These are phyloP conservation scores for Epichloe baconii DNA, from an alignment of 2,329 filamentous ascomycete species.

Conservation along the genomic window DNA sequence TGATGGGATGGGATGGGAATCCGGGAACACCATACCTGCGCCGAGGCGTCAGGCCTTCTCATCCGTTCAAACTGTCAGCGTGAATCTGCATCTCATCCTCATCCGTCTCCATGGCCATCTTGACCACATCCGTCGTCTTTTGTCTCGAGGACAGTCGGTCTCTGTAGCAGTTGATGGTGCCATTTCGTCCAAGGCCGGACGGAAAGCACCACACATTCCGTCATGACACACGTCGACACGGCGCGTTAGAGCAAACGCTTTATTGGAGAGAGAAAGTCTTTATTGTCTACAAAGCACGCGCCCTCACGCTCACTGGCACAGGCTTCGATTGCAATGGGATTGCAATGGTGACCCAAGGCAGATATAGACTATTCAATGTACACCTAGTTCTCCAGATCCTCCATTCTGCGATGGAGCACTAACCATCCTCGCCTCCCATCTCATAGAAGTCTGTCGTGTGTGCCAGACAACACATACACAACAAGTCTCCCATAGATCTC, in stretches of 20 bases:
- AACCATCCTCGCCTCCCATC: neutral
- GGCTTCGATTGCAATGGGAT: neutral
- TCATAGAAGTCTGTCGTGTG: conserved; percentile 1
- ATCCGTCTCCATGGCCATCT: too few relatives aligned
- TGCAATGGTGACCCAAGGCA: neutral
- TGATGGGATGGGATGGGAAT: too few relatives aligned
- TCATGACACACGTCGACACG: too few relatives aligned
- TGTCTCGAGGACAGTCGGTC: too few relatives aligned
- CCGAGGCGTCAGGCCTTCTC: too few relatives aligned
- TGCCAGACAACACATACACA: conserved; percentile 7
- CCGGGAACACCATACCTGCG: too few relatives aligned
- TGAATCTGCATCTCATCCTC: too few relatives aligned
- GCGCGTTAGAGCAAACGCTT: neutral
- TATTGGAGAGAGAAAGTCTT: neutral
- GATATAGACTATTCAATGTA: neutral
- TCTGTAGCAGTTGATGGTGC: too few relatives aligned
- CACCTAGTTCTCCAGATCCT: neutral
- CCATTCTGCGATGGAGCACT: neutral
- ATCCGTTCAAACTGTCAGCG: too few relatives aligned
- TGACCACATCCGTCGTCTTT: too few relatives aligned
- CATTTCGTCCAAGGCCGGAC: too few relatives aligned
- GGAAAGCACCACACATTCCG: too few relatives aligned
- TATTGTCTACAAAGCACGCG: conserved; percentile 1
- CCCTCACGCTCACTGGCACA: neutral
- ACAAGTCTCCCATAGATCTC: neutral